Evolutionary conservation across 73 alveolate species (phyloP).

Genomic region (Uronychia binucleata): DNA sequence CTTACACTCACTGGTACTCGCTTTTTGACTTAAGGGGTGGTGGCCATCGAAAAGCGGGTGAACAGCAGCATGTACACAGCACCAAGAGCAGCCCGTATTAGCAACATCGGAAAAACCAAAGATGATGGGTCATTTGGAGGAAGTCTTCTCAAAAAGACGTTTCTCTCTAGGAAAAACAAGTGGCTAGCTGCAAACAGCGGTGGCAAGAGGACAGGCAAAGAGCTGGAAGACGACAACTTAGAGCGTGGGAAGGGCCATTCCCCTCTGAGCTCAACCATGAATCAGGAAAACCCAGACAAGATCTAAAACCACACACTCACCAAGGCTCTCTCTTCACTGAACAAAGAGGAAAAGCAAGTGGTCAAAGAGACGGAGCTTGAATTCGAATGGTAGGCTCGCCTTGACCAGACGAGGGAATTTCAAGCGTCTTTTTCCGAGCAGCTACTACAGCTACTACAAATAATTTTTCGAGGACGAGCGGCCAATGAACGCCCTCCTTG

Average conservation of each 20-base stretch:
- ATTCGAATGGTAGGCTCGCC: constrained; percentile 12
- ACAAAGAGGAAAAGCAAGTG: constrained; percentile 47
- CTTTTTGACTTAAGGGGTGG: constrained; percentile 4
- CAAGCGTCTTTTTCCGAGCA: constrained; percentile 71
- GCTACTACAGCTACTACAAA: constrained; percentile 45
- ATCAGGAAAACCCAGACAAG: not conserved
- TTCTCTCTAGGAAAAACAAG: not conserved
- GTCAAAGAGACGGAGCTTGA: constrained; percentile 74
- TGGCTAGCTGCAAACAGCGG: not conserved
- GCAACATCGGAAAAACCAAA: not conserved
- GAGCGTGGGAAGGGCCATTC: not conserved
- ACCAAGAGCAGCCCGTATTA: not conserved
- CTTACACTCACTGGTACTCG: constrained; percentile 77
- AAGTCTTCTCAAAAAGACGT: not conserved
- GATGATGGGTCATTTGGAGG: not conserved
- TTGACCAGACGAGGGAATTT: constrained; percentile 56
- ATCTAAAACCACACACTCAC: not conserved
- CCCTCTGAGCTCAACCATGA: not conserved
- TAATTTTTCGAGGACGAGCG: constrained; percentile 72
- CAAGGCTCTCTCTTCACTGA: not conserved
- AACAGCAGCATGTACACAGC: not conserved
- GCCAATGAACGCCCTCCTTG: constrained; percentile 50
- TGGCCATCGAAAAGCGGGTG: not conserved
- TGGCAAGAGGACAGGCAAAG: not conserved
- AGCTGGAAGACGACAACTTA: not conserved